Percentiles rank a stretch among this genome's conserved stretches.
These are phyloP conservation scores for Rhizopus arrhizus DNA, from an alignment of 371 early-diverging fungal genomes.

Conservation along the genomic window DNA sequence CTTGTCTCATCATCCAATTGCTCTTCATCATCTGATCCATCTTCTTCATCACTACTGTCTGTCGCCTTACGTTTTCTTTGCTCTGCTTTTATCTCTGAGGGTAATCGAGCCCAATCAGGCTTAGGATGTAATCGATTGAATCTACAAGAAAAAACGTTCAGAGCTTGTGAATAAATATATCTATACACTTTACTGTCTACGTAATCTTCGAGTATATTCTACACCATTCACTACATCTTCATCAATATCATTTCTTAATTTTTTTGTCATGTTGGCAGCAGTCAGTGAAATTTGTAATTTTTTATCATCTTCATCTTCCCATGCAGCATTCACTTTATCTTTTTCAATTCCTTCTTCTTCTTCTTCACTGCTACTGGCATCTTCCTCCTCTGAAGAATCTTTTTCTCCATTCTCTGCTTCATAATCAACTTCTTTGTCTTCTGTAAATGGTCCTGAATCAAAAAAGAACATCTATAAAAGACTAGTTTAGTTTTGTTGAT, in stretches of 20 bases:
- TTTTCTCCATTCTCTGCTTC: constrained; percentile 29
- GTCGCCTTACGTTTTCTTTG: constrained; percentile 32
- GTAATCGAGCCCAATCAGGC: constrained; percentile 81
- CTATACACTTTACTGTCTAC: constrained; percentile 67
- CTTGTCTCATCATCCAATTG: constrained; percentile 50
- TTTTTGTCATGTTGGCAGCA: constrained; percentile 66
- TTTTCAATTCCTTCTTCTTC: constrained; percentile 17
- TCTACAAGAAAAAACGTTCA: constrained; percentile 30
- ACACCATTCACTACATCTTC: constrained; percentile 75
- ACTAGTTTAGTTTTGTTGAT: neutral
- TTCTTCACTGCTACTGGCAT: constrained; percentile 29
- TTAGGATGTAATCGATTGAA: constrained; percentile 84
- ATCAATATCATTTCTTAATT: constrained; percentile 72
- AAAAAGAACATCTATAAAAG: constrained; percentile 41
- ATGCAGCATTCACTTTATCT: constrained; percentile 58
- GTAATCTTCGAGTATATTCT: constrained; percentile 82
- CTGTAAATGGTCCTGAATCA: constrained; percentile 43
- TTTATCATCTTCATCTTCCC: constrained; percentile 79
- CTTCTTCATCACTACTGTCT: constrained; percentile 45
- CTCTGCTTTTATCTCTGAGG: constrained; percentile 40
- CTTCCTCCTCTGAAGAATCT: constrained; percentile 18
- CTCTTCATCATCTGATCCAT: constrained; percentile 30
- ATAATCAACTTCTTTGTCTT: constrained; percentile 28
- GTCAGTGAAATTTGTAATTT: constrained; percentile 68
- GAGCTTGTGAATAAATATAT: neutral